These are phyloP conservation scores for Scheffersomyces titani DNA, from an alignment of 1,139 yeast genomes.

Conservation along the genomic window DNA sequence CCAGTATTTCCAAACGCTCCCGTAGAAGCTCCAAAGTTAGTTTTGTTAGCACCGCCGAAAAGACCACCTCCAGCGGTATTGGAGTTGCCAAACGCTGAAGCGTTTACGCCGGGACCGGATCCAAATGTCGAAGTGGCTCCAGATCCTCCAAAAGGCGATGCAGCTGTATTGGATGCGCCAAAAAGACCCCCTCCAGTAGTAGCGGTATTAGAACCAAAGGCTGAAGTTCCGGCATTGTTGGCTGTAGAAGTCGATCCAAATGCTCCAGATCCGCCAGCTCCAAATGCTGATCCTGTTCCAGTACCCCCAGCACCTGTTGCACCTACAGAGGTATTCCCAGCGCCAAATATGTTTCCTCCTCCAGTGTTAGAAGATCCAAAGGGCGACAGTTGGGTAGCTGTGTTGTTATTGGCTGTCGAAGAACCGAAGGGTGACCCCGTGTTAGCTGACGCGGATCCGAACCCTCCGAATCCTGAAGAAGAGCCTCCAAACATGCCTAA, in stretches of 20 bases:
- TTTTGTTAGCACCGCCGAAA: conserved; percentile 25
- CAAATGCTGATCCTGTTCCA: neutral
- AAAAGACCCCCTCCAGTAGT: conserved; percentile 31
- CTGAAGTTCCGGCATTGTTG: conserved; percentile 5
- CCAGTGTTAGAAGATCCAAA: conserved; percentile 4
- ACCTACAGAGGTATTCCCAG: neutral
- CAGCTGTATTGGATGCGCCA: conserved; percentile 37
- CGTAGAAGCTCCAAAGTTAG: conserved; percentile 22
- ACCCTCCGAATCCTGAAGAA: conserved; percentile 27
- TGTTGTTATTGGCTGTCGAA: conserved; percentile 8
- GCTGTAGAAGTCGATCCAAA: conserved; percentile 28
- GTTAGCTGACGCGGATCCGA: conserved; percentile 14
- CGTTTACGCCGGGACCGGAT: conserved; percentile 7
- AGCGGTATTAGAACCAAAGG: conserved; percentile 6
- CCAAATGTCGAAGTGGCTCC: conserved; percentile 15
- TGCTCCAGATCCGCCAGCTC: conserved; percentile 13
- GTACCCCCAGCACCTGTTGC: neutral
- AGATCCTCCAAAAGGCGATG: conserved; percentile 20
- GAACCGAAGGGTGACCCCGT: conserved; percentile 17
- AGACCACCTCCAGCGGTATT: conserved; percentile 21
- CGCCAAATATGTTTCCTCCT: neutral
- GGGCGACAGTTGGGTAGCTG: conserved; percentile 7
- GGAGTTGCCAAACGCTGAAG: conserved; percentile 29
- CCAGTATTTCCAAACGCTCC: conserved; percentile 14
- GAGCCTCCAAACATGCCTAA: conserved; percentile 22